These are phyloP conservation scores for Poteriospumella lacustris DNA, from an alignment of 108 stramenopile genomes.

Conservation along the genomic window DNA sequence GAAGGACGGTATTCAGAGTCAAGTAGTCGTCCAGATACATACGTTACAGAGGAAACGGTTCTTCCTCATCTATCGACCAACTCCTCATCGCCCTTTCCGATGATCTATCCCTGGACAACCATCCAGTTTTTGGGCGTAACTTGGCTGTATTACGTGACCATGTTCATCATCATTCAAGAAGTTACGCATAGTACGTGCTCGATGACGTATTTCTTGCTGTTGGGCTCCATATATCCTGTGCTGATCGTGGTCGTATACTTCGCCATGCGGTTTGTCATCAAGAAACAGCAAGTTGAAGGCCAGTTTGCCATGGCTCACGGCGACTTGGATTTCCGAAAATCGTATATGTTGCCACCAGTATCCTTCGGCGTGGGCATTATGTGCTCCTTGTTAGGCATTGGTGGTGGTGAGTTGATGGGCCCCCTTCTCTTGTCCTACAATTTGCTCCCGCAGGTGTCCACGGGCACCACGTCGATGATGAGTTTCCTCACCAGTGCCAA, in stretches of 20 bases:
- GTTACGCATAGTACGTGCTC: background rate
- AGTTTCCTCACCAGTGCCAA: background rate
- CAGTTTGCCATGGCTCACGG: background rate
- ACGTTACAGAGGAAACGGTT: too few species aligned
- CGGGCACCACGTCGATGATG: background rate
- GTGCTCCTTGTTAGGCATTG: slow-evolving; percentile 13
- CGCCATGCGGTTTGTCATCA: background rate
- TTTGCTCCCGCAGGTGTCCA: slow-evolving; percentile 2
- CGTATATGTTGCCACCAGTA: background rate
- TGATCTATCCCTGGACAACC: background rate
- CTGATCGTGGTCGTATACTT: background rate
- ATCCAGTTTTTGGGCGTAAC: background rate
- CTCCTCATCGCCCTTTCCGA: too few species aligned
- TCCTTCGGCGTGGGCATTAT: background rate
- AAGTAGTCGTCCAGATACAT: too few species aligned
- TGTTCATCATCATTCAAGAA: slow-evolving; percentile 2
- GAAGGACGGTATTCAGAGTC: too few species aligned
- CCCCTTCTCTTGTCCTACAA: background rate
- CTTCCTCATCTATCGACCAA: too few species aligned
- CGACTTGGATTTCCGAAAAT: background rate
- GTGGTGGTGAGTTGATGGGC: slow-evolving; percentile 23
- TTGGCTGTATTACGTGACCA: background rate
- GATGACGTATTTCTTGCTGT: background rate
- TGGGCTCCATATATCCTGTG: slow-evolving; percentile 10
- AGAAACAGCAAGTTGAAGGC: background rate